phyloP scores from a whole-genome alignment of 2,329 filamentous ascomycete species.

The Cercospora sp. region DNA sequence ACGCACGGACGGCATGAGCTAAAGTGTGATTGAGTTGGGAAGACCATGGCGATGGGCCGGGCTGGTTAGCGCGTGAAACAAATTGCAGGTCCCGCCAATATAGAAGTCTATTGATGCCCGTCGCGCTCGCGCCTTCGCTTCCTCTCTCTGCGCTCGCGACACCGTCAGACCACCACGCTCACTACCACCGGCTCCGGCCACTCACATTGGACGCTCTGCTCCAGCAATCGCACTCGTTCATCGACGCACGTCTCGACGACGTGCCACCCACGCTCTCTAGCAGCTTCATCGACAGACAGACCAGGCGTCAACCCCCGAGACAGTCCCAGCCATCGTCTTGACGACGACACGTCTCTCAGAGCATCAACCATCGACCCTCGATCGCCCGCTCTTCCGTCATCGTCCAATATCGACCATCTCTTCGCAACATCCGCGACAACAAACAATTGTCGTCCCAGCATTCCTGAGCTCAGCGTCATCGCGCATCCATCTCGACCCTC shows the following conservation, averaged over 20 bases:
- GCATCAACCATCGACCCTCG: slow-evolving; percentile 12
- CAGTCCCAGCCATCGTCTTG: slow-evolving; percentile 23
- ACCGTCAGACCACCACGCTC: slow-evolving; percentile 14
- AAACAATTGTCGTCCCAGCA: slow-evolving; percentile 14
- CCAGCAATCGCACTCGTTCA: slow-evolving; percentile 11
- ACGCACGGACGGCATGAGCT: slow-evolving; percentile 9
- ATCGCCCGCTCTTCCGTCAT: slow-evolving; percentile 5
- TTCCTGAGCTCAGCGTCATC: slow-evolving; percentile 21
- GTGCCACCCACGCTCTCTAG: slow-evolving; percentile 7
- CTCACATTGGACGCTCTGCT: slow-evolving; percentile 3
- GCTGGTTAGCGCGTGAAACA: slow-evolving; percentile 15
- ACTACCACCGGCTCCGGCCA: slow-evolving; percentile 10
- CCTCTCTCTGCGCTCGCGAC: slow-evolving; percentile 5
- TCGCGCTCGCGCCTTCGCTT: slow-evolving; percentile 2
- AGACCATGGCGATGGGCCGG: neutral
- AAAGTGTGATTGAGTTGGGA: slow-evolving; percentile 16
- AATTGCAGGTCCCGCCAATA: slow-evolving; percentile 12
- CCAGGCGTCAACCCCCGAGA: slow-evolving; percentile 23
- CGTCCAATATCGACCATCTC: slow-evolving; percentile 3
- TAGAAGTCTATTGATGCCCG: slow-evolving; percentile 13
- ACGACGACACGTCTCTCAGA: slow-evolving; percentile 21
- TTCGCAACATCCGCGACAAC: slow-evolving; percentile 3
- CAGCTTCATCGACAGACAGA: slow-evolving; percentile 19
- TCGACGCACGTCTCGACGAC: slow-evolving; percentile 21
- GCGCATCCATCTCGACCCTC: slow-evolving; percentile 16